Evolutionary conservation across 2,329 filamentous ascomycete genomes (phyloP).

Genomic region (Venturia oleaginea): DNA sequence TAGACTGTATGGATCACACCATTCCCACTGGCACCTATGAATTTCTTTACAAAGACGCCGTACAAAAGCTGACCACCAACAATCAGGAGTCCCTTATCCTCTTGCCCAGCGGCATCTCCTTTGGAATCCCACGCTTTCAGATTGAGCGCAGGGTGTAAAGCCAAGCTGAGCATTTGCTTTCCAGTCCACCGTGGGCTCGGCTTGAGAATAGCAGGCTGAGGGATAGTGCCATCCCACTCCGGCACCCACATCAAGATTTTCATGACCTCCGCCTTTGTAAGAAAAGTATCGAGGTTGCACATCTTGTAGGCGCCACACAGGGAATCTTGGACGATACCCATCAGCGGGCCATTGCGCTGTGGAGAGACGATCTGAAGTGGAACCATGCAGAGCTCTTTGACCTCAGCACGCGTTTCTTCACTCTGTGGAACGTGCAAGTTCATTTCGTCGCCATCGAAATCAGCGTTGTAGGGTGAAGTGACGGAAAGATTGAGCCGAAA

Average conservation of each 20-base stretch:
- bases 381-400: slow-evolving; percentile 94
- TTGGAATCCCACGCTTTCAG: slow-evolving; percentile 52
- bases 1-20: slow-evolving; percentile 94
- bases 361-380: slow-evolving; percentile 97
- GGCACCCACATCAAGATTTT: slow-evolving; percentile 97
- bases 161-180: slow-evolving; percentile 93
- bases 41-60: slow-evolving; percentile 87
- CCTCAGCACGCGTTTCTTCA: slow-evolving; percentile 90
- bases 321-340: slow-evolving; percentile 99
- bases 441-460: slow-evolving; percentile 99
- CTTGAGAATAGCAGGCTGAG: slow-evolving; percentile 86
- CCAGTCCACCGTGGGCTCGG: slow-evolving; percentile 91
- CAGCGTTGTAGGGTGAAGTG: slow-evolving; percentile 97
- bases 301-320: slow-evolving; percentile 96
- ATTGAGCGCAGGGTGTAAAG: slow-evolving; percentile 80
- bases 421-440: slow-evolving; percentile 98
- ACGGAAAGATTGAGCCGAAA: slow-evolving; percentile 97
- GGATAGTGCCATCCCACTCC: slow-evolving; percentile 92
- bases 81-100: slow-evolving; percentile 72
- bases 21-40: slow-evolving; percentile 77
- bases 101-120: slow-evolving; percentile 47
- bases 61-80: slow-evolving; percentile 84
- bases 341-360: slow-evolving; percentile 90
- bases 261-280: slow-evolving; percentile 88
- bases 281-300: slow-evolving; percentile 82